Percentiles rank a stretch among this genome's conserved stretches.
Evolutionary conservation across 352 stramenopile species (phyloP).

Genomic region (Globisporangium perplexum): DNA sequence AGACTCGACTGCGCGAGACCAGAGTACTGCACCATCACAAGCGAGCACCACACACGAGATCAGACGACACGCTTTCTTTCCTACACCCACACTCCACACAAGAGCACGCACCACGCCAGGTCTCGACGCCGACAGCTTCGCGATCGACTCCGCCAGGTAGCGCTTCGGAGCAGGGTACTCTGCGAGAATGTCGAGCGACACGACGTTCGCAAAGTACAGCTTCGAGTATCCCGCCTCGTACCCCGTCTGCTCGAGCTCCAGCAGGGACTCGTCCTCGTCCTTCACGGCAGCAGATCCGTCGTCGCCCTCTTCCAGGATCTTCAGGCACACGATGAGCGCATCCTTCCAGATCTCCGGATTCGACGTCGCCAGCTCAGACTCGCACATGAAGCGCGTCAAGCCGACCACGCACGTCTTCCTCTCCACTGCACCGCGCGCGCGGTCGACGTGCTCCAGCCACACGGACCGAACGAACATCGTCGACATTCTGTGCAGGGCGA

Average conservation of each 20-base stretch:
- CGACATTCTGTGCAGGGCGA: conserved; percentile 64
- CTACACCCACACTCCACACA: neutral
- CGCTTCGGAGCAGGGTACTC: conserved; percentile 59
- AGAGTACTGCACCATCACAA: conserved; percentile 34
- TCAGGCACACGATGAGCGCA: conserved; percentile 38
- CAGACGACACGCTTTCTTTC: neutral
- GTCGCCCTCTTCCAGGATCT: conserved; percentile 61
- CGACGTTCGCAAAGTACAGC: conserved; percentile 88
- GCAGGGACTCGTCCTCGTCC: conserved; percentile 76
- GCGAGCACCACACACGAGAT: neutral
- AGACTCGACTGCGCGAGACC: conserved; percentile 38
- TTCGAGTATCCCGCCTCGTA: conserved; percentile 94
- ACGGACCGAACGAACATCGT: conserved; percentile 89
- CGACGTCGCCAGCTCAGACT: conserved; percentile 55
- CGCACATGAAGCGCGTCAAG: conserved; percentile 66
- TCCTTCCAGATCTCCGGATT: conserved; percentile 50
- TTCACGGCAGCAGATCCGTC: conserved; percentile 47
- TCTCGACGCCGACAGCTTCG: conserved; percentile 57
- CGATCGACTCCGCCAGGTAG: conserved; percentile 62
- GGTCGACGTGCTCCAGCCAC: conserved; percentile 80
- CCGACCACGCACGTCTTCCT: conserved; percentile 67
- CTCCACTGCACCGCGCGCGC: conserved; percentile 55
- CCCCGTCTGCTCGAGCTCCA: conserved; percentile 74
- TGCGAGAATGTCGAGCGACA: conserved; percentile 80
- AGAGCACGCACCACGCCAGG: conserved; percentile 53